Evolutionary conservation across 2,329 filamentous ascomycete species (phyloP).

Genomic region (Bipolaris sorokiniana): DNA sequence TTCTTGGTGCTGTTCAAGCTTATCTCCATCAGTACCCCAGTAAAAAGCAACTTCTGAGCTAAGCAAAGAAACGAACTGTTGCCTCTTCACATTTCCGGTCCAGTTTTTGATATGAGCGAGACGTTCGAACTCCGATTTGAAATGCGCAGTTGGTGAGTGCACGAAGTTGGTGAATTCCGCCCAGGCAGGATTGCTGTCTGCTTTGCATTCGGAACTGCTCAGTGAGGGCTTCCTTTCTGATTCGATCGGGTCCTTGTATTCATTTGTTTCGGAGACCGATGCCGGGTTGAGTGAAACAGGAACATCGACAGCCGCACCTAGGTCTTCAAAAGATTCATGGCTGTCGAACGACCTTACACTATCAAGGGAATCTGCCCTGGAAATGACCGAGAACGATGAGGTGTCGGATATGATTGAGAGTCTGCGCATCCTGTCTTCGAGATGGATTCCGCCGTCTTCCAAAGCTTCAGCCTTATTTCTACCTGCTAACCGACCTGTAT

Average conservation of each 20-base stretch:
- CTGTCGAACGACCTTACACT: conserved; percentile 13
- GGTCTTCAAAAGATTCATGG: background rate
- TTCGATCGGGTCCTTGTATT: background rate
- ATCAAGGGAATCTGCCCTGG: conserved; percentile 22
- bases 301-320: background rate
- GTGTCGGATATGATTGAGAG: conserved; percentile 22
- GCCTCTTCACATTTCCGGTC: background rate
- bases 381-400: conserved; percentile 26
- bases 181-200: conserved; percentile 24
- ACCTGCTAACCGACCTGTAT: conserved; percentile 4
- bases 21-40: conserved; percentile 22
- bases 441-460: background rate
- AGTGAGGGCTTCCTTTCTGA: background rate
- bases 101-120: conserved; percentile 24
- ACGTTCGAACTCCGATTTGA: conserved; percentile 29
- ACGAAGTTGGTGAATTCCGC: conserved; percentile 23
- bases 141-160: conserved; percentile 20
- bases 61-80: conserved; percentile 20
- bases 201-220: background rate
- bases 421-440: conserved; percentile 17
- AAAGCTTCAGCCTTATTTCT: background rate
- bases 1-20: conserved; percentile 32
- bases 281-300: background rate
- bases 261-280: background rate
- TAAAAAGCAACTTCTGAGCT: conserved; percentile 27